Evolutionary conservation across 148 eudicot species (phyloP), one percentile per base, ranked within the genome.

Genomic region (Amaranthus palmeri): DNA sequence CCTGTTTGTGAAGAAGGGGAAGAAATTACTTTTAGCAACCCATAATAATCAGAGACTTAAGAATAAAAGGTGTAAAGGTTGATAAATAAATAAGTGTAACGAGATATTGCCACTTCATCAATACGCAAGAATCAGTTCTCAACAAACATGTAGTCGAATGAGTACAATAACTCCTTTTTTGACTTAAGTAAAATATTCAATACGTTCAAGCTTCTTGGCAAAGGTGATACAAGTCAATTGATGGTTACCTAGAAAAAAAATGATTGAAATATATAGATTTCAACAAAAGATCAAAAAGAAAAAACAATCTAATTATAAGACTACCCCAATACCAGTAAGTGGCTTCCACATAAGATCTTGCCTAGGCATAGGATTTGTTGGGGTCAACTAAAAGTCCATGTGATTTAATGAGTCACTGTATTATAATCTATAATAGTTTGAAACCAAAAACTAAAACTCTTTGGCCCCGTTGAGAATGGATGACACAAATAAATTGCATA

Each of bases 1-100:
- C 88, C 99, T 95, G 90, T 75, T 67, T 43, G 6, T 54, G 74
- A 49, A 46, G 18, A 74, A 18, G 41, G 3, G 59, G 7, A 56
- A 72, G 69, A n/a, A 46, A 18, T 2, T 55, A 8, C 25, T 47
- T 7, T 18, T 73, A 15, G 53, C 53, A 53, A 5, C 45, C 45
- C 5, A 64, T 11, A 45, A 54, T 36, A 10, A 61, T 10, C 60
- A 51, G 11, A 52, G 3, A 45, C 6, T 49, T 57, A 14, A 2
- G 12, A 43, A 77, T 41, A n/a, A 55, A 45, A 15, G 3, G 25
- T 14, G 17, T 8, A 15, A 61, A 46, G 50, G 17, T 2, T 41
- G 6, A 41, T 6, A 10, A 10, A 15, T 8, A 48, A 45, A 17
- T 46, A 12, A 8, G 6, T 3, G 45, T 41, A 6, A 41, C 11